These are phyloP conservation scores for Leishmania arabica DNA, from an alignment of 208 protist genomes.

Conservation along the genomic window DNA sequence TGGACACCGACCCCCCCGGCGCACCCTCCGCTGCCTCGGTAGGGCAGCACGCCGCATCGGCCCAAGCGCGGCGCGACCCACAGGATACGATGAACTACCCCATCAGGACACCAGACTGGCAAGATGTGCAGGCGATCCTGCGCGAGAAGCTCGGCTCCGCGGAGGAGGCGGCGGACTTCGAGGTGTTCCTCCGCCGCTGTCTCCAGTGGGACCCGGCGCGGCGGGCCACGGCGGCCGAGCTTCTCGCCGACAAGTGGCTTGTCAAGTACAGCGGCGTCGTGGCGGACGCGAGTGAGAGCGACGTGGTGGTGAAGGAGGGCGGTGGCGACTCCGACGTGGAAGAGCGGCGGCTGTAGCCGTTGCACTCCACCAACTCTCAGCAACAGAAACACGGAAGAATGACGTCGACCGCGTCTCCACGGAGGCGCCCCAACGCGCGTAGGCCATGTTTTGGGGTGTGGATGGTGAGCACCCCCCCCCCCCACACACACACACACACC, in stretches of 20 bases:
- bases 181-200: constrained; percentile 41
- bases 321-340: not conserved
- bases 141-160: constrained; percentile 26
- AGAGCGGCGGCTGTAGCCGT: not conserved
- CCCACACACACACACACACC: no score
- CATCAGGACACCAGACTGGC: constrained; percentile 40
- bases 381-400: no score
- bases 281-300: constrained; percentile 10
- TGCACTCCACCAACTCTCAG: no score
- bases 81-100: constrained; percentile 28
- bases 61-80: not conserved
- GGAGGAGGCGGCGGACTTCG: constrained; percentile 44
- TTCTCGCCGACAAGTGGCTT: constrained; percentile 47
- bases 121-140: constrained; percentile 34
- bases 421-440: no score
- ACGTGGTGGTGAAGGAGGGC: not conserved
- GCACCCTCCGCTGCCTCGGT: no score
- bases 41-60: no score
- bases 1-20: not conserved
- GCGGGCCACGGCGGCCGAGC: constrained; percentile 36
- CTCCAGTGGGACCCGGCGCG: constrained; percentile 59
- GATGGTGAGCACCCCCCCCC: no score
- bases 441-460: no score
- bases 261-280: constrained; percentile 24
- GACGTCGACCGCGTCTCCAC: no score